Evolutionary conservation across 495 filamentous ascomycete species (phyloP), one percentile per base, ranked within the genome.

Genomic region (Tuber umbilicatum): DNA sequence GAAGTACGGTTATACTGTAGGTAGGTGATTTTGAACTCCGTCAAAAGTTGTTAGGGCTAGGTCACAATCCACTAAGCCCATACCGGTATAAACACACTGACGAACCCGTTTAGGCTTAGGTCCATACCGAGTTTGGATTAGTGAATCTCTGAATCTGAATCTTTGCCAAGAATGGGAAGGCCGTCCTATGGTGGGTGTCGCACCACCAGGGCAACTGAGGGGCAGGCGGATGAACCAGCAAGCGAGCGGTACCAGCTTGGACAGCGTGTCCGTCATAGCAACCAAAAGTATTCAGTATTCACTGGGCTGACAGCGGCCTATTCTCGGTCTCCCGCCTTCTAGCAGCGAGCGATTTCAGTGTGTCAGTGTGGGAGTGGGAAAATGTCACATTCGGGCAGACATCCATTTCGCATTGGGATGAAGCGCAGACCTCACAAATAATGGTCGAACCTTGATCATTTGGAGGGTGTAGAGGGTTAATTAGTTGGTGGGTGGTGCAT

Each of bases 331-430:
- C 47, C 47, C 74, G 74, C 74, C 77, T 74, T 74, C 71, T 74
- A 50, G 75, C 72, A 70, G 69, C 72, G 45, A 64, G 55, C 55
- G 35, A 41, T 23, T 64, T 73, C 67, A 47, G 39, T 41, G 47
- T 78, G 69, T 47, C 64, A 41, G 68, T 68, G 41, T 70, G 40
- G 68, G 69, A 64, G 74, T 78, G 71, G 68, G 76, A 39, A n/a
- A n/a, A 76, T 74, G 75, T 78, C 77, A 74, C 77, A 71, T 78
- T 79, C 72, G 72, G 75, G 77, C 71, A 72, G 76, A 74, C 77
- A 74, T 79, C 40, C 69, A 27, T 78, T 78, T 71, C 42, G 76
- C 73, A 74, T 79, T 79, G 43, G 77, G 76, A 78, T 23, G 72
- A 47, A 74, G 71, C 67, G 43, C 72, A 72, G 68, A 31, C 55